Conservation (phyloP, 148 eudicot genomes). For the Rheum nobile region DNA sequence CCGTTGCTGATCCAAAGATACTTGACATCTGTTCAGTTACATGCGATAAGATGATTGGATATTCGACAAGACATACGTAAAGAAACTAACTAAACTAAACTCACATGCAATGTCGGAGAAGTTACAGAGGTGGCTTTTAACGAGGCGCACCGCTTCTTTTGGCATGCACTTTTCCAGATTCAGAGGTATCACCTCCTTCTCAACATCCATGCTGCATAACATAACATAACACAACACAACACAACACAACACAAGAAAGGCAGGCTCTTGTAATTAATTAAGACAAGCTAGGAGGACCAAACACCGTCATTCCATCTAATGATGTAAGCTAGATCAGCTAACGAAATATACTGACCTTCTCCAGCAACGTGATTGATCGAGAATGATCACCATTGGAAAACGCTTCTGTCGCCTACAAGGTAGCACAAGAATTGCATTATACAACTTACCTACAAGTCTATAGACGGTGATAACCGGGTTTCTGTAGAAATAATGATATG, state of each 20-base stretch:
- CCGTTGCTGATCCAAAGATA: slow-evolving; percentile 26
- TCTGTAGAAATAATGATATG: no score
- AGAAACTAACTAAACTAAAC: no score
- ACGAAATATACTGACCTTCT: slow-evolving; percentile 19
- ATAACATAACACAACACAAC: not conserved
- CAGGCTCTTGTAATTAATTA: no score
- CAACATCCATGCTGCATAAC: not conserved
- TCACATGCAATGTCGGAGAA: slow-evolving; percentile 37
- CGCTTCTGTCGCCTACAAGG: slow-evolving; percentile 33
- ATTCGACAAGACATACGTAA: not conserved
- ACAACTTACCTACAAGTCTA: not conserved
- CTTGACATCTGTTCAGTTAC: not conserved
- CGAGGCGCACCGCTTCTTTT: slow-evolving; percentile 32
- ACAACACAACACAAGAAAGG: not conserved
- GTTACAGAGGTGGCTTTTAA: slow-evolving; percentile 35
- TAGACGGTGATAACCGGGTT: no score
- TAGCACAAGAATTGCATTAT: not conserved
- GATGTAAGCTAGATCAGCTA: no score
- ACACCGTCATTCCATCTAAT: no score
- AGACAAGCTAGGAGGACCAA: no score
- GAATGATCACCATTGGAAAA: slow-evolving; percentile 25
- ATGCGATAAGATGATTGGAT: not conserved
- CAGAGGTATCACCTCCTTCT: slow-evolving; percentile 16
- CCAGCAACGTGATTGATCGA: slow-evolving; percentile 17
- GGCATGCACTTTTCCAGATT: slow-evolving; percentile 27